phyloP scores from a whole-genome alignment of 1,139 yeast species.

The Groenewaldozyma sp. region DNA sequence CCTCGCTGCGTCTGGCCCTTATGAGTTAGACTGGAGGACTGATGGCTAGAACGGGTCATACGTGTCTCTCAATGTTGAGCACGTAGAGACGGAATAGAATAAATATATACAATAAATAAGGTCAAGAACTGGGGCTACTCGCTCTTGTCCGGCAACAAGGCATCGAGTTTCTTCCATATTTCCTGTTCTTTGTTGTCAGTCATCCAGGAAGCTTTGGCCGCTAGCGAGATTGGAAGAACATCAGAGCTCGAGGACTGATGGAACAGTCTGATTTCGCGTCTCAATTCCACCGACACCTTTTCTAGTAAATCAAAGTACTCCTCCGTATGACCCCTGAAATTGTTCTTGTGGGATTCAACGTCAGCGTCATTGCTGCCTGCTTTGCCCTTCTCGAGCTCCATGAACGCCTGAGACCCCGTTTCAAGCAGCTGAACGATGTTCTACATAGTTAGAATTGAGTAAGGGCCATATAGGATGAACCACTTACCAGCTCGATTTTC shows the following conservation, averaged over 20 bases:
- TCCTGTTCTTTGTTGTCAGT: conserved; percentile 29
- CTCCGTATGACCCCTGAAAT: conserved; percentile 25
- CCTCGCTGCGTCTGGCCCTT: no score
- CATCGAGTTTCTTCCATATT: conserved; percentile 23
- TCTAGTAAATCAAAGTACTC: conserved; percentile 27
- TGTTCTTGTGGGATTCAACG: conserved; percentile 22
- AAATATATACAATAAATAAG: background rate
- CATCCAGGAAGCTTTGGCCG: conserved; percentile 30
- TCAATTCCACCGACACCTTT: conserved; percentile 30
- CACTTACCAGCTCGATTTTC: conserved; percentile 28
- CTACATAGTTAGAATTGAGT: conserved; percentile 5
- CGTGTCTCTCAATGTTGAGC: background rate
- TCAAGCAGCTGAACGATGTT: conserved; percentile 32
- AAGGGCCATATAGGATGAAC: background rate
- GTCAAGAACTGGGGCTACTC: background rate
- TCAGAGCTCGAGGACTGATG: conserved; percentile 33
- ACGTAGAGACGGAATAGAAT: background rate
- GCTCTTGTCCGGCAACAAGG: conserved; percentile 7
- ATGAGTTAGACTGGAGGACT: no score
- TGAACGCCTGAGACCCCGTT: conserved; percentile 34
- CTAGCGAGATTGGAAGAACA: conserved; percentile 29
- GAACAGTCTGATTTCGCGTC: conserved; percentile 33
- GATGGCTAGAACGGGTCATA: background rate
- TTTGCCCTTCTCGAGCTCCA: conserved; percentile 32
- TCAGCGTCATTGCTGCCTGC: conserved; percentile 23